Conservation (phyloP, 495 filamentous ascomycete genomes). For the Ramalina intermedia region DNA sequence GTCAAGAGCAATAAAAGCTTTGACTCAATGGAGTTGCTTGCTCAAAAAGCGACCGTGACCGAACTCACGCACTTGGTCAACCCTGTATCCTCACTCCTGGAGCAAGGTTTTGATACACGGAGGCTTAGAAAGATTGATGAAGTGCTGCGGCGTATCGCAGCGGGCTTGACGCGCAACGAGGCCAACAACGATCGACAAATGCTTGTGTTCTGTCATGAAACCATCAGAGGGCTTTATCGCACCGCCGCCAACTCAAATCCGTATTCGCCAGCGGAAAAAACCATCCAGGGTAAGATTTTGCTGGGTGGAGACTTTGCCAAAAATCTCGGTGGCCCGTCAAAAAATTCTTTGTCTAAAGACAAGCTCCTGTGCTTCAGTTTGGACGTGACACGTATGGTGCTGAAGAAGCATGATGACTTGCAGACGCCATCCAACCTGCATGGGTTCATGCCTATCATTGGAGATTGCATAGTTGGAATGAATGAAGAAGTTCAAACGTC, state of each 20-base stretch:
- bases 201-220: constrained; percentile 84
- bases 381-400: constrained; percentile 64
- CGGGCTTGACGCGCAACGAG: constrained; percentile 68
- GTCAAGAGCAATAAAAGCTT: constrained; percentile 95
- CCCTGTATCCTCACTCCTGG: constrained; percentile 61
- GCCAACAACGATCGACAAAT: constrained; percentile 60
- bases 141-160: constrained; percentile 65
- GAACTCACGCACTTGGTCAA: constrained; percentile 59
- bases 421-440: constrained; percentile 63
- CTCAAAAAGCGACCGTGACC: constrained; percentile 58
- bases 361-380: constrained; percentile 79
- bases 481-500: constrained; percentile 87
- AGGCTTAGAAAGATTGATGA: constrained; percentile 84
- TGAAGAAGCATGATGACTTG: constrained; percentile 68
- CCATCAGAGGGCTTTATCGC: constrained; percentile 61
- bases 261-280: neutral
- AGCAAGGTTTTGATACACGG: constrained; percentile 65
- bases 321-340: constrained; percentile 6
- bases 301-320: no score
- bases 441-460: constrained; percentile 77
- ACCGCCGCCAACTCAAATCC: constrained; percentile 24
- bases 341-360: constrained; percentile 57
- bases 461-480: constrained; percentile 63
- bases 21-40: constrained; percentile 90
- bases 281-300: no score